Evolutionary conservation across 129 eudicot species (phyloP).

Genomic region (Chrysanthemum makinoi): DNA sequence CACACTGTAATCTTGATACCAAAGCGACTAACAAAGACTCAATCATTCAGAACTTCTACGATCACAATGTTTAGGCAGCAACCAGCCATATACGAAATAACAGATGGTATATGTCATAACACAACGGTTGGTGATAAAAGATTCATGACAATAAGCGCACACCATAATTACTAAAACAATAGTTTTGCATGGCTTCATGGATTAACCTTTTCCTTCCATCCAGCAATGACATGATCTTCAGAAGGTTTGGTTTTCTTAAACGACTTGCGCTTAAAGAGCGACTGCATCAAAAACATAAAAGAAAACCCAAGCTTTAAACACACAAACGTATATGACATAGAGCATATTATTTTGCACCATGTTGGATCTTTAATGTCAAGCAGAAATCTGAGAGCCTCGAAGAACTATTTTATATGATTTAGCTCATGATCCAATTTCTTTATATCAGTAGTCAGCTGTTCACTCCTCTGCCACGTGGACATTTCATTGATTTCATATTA

Average conservation of each 20-base stretch:
- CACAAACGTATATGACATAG: not conserved
- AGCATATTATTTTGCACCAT: too few species aligned
- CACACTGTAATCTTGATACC: not conserved
- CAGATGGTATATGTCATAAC: not conserved
- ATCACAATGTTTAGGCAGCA: not conserved
- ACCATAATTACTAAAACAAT: too few species aligned
- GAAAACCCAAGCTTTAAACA: too few species aligned
- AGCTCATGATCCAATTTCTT: too few species aligned
- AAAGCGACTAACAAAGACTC: not conserved
- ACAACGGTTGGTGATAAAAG: too few species aligned
- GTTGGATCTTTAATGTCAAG: too few species aligned
- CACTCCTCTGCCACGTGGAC: too few species aligned
- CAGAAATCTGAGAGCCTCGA: too few species aligned
- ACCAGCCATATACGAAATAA: not conserved
- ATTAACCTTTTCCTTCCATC: slow-evolving; percentile 15
- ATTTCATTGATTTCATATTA: too few species aligned
- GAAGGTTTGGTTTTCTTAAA: slow-evolving; percentile 63
- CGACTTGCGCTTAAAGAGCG: slow-evolving; percentile 54
- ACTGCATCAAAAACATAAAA: slow-evolving; percentile 34
- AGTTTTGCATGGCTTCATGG: not conserved
- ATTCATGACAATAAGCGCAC: not conserved
- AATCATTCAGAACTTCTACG: too few species aligned
- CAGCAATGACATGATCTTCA: slow-evolving; percentile 56
- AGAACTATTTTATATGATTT: too few species aligned
- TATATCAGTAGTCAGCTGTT: too few species aligned